Percentiles rank a stretch among this genome's conserved stretches.
Conservation (phyloP, 2,329 filamentous ascomycete genomes). For the Hymenoscyphus occultus region DNA sequence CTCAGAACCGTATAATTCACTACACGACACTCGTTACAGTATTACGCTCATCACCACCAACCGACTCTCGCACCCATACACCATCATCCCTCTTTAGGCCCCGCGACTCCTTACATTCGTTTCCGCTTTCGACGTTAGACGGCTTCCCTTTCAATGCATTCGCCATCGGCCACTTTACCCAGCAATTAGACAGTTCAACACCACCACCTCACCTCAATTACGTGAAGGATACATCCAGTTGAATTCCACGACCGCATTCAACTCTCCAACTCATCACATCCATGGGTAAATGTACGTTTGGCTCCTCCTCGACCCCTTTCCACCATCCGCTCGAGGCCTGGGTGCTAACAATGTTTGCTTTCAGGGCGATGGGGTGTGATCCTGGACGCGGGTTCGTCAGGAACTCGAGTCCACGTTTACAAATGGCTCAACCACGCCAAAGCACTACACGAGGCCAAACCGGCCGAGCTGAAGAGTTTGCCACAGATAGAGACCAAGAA, state of each 20-base stretch:
- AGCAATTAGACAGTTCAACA: conserved; percentile 9
- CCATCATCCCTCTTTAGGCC: neutral
- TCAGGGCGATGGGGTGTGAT: conserved; percentile 78
- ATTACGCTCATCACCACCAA: neutral
- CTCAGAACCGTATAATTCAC: neutral
- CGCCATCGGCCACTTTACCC: conserved; percentile 20
- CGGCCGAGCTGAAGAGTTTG: conserved; percentile 62
- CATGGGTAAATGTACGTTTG: conserved; percentile 36
- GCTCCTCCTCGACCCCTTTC: neutral
- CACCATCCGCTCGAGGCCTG: neutral
- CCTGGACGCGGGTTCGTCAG: conserved; percentile 95
- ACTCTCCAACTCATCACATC: conserved; percentile 15
- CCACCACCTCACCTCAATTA: conserved; percentile 16
- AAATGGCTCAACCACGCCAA: conserved; percentile 78
- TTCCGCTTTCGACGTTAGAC: conserved; percentile 14
- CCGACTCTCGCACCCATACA: neutral
- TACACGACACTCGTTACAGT: neutral
- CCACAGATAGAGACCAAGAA: conserved; percentile 81
- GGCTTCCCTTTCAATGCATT: conserved; percentile 24
- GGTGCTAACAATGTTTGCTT: neutral
- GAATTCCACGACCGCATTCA: conserved; percentile 1
- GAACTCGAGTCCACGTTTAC: conserved; percentile 92
- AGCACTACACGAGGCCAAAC: conserved; percentile 59
- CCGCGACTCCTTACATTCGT: conserved; percentile 23
- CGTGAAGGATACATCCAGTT: conserved; percentile 11